Evolutionary conservation across 345 rosid species (phyloP).

Genomic region (Acer saccharum): DNA sequence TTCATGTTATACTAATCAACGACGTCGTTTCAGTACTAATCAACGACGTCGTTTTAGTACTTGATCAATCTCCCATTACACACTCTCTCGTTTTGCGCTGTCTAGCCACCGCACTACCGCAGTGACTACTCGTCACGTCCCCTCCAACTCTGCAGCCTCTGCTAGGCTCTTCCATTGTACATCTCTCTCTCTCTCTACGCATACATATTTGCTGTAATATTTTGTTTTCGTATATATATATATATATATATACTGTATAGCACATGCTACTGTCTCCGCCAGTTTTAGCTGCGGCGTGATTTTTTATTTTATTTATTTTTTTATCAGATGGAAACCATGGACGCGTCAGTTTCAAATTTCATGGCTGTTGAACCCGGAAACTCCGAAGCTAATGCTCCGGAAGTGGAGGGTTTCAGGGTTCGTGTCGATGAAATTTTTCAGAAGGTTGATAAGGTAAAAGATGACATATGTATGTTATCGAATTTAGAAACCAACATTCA

Average conservation of each 20-base stretch:
- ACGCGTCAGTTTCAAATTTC: conserved; percentile 27
- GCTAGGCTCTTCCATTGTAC: not conserved
- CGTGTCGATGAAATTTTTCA: conserved; percentile 55
- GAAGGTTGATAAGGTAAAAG: conserved; percentile 65
- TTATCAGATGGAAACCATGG: conserved; percentile 36
- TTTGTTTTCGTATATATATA: no score
- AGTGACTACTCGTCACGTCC: not conserved
- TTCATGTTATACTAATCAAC: no score
- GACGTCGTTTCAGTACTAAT: no score
- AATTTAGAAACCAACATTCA: not conserved
- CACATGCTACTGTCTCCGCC: not conserved
- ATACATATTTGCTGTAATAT: not conserved
- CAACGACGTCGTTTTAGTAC: not conserved
- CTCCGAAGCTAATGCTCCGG: conserved; percentile 26
- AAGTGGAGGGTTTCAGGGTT: conserved; percentile 39
- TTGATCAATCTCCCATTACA: not conserved
- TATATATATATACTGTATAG: not conserved
- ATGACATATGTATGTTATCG: not conserved
- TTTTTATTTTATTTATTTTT: not conserved
- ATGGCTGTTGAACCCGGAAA: conserved; percentile 18
- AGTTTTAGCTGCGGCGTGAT: not conserved
- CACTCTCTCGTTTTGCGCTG: not conserved
- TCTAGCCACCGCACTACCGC: not conserved
- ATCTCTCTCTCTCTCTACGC: not conserved
- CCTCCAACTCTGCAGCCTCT: not conserved